Base-by-base conservation (phyloP, 768 basidiomycete genomes). In the Tricholoma flavovirens region DNA sequence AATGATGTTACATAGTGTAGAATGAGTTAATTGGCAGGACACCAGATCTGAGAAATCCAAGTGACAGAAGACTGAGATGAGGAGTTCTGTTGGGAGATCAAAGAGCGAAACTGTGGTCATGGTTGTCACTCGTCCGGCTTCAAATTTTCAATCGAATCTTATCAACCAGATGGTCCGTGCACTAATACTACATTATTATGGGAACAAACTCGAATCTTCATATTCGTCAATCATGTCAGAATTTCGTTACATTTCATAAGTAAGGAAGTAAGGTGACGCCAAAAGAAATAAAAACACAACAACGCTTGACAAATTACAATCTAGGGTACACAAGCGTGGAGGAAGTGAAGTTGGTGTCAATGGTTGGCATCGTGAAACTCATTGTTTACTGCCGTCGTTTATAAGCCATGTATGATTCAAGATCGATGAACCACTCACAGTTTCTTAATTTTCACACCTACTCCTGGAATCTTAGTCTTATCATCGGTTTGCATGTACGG, bases 401-500 rank as follows among this genome's bases (percentile, higher is more conserved):
- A 45, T 26, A 15, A 48, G 24, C 11, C 6, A 29, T 15, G 29
- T 14, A 24, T 45, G 14, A 8, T n/a, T 15, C 26, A 26, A 17
- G 9, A 17, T n/a, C 5, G 9, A 48, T 7, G 46, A 29, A 48
- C 3, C n/a, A 21, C 56, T 38, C 32, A 53, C 56, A 59, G 53
- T 33, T 40, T 36, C 43, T 53, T 43, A 26, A 66, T 35, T 21
- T 56, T 56, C 21, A 67, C 62, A 38, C 62, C 64, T 5, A 59
- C 62, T 43, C 57, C 53, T 9, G 63, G 55, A 4, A 40, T 52
- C 21, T 46, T 38, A 15, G 54, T 54, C 26, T 59, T 60, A 0
- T 45, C 46, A 36, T 60, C 62, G 14, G 61, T 64, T 33, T 56
- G 53, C 2, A 62, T 60, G 22, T 61, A 60, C 1, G 68, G 68